Base-by-base conservation (phyloP, 805 yeast species). In the Candida insectalens region DNA sequence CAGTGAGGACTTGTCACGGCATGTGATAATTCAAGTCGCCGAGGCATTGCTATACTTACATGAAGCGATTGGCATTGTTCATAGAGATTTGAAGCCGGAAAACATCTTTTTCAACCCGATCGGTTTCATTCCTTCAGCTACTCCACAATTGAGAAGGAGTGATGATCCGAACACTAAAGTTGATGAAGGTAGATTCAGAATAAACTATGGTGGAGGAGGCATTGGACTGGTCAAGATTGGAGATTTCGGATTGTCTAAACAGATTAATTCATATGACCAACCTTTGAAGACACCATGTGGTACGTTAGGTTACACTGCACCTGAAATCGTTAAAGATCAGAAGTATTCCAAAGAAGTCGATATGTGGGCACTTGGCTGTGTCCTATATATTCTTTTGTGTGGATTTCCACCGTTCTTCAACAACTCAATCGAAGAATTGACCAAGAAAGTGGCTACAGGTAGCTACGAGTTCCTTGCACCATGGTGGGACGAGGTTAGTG, bases 341-440 rank as follows among this genome's bases (percentile, higher is more conserved):
- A 69, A 77, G 30, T 92, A 92, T 53, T 83, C 95, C 2, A 85
- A 83, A 62, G 81, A 87, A 42, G 98, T 92, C 25, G 98, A 92
- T 55, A 84, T 92, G 92, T 92, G 98, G 98, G 96, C 96, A 4
- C 65, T 92, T 35, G 98, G 98, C 0, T 92, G 98, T 60, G 96
- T 92, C 0, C 60, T 92, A 36, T 92, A 92, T 53, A 92, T 97
- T 1, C 63, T 92, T 28, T 62, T 92, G 23, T 92, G 97, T 62
- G 98, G 98, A 3, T 92, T 92, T 60, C 98, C 98, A 1, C 98
- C 98, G 4, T 92, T 92, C 52, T 92, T 87, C 57, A 94, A 84
- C 51, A 92, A 83, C 50, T 62, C 77, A 38, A 78, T 79, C 40
- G 88, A 80, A 38, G 65, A 69, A 2, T 64, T 83, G 39, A 82